Evolutionary conservation across 1,139 yeast species (phyloP).

Genomic region (Geotrichum klebahnii): DNA sequence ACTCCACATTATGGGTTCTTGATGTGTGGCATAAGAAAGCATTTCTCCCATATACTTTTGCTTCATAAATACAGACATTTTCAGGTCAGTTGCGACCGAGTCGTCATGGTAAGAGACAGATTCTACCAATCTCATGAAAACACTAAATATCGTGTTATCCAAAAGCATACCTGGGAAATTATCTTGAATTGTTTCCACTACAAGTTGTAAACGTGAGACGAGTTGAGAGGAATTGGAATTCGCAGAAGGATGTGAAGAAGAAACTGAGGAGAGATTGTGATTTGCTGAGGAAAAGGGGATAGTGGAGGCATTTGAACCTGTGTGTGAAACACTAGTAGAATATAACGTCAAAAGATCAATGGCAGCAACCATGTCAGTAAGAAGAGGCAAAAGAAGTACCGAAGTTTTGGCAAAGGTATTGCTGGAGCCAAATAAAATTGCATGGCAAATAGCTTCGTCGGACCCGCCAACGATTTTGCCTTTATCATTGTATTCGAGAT

Average conservation of each 20-base stretch:
- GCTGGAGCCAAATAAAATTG: conserved; percentile 54
- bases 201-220: conserved; percentile 33
- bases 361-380: conserved; percentile 55
- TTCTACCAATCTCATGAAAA: conserved; percentile 45
- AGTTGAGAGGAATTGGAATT: conserved; percentile 20
- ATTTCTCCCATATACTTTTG: conserved; percentile 44
- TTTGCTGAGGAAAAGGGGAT: conserved; percentile 19
- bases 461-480: conserved; percentile 51
- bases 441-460: conserved; percentile 70
- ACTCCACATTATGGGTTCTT: conserved; percentile 31
- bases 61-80: conserved; percentile 42
- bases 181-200: conserved; percentile 47
- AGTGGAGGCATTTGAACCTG: conserved; percentile 20
- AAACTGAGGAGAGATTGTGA: conserved; percentile 15
- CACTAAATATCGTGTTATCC: conserved; percentile 47
- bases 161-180: conserved; percentile 54
- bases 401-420: conserved; percentile 46
- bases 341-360: conserved; percentile 49
- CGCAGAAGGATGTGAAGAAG: conserved; percentile 7
- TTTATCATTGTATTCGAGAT: conserved; percentile 51
- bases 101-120: conserved; percentile 48
- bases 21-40: conserved; percentile 29
- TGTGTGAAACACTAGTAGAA: conserved; percentile 32
- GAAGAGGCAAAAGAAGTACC: conserved; percentile 58
- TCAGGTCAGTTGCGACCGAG: conserved; percentile 45